These are phyloP conservation scores for Camelina laxa DNA, from an alignment of 345 rosid genomes.

Conservation along the genomic window DNA sequence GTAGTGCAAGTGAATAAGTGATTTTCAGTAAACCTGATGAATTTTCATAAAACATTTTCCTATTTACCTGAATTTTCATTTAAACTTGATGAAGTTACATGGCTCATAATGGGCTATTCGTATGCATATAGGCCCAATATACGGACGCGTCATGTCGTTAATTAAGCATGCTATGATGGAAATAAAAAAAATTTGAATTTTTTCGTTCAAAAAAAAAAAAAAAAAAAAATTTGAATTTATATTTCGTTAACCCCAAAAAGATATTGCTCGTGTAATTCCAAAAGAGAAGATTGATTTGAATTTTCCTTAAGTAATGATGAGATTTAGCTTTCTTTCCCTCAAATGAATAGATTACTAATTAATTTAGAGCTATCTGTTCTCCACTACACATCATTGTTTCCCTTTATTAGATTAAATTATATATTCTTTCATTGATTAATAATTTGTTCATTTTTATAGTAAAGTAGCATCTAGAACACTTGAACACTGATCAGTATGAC, in stretches of 20 bases:
- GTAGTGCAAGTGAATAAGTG: background rate
- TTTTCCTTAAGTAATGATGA: conserved; percentile 44
- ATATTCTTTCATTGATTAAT: background rate
- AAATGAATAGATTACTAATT: conserved; percentile 23
- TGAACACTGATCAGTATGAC: background rate
- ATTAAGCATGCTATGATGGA: conserved; percentile 9
- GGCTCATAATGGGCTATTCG: conserved; percentile 7
- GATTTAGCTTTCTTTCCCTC: conserved; percentile 38
- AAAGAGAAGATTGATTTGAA: conserved; percentile 26
- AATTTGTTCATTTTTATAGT: background rate
- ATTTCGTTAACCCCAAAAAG: conserved; percentile 10
- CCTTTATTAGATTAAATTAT: conserved; percentile 28
- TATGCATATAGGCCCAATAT: conserved; percentile 5
- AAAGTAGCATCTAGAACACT: conserved; percentile 34
- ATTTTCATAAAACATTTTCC: background rate
- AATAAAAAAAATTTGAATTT: conserved; percentile 12
- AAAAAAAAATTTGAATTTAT: conserved; percentile 10
- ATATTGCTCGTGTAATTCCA: conserved; percentile 20
- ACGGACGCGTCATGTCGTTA: background rate
- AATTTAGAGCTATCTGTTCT: conserved; percentile 27
- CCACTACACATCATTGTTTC: conserved; percentile 35
- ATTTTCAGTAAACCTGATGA: background rate
- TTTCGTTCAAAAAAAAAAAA: background rate
- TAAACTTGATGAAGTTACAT: background rate
- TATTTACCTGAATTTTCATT: background rate